Evolutionary conservation across 495 filamentous ascomycete species (phyloP).

Genomic region (Astrocystis sublimbata): DNA sequence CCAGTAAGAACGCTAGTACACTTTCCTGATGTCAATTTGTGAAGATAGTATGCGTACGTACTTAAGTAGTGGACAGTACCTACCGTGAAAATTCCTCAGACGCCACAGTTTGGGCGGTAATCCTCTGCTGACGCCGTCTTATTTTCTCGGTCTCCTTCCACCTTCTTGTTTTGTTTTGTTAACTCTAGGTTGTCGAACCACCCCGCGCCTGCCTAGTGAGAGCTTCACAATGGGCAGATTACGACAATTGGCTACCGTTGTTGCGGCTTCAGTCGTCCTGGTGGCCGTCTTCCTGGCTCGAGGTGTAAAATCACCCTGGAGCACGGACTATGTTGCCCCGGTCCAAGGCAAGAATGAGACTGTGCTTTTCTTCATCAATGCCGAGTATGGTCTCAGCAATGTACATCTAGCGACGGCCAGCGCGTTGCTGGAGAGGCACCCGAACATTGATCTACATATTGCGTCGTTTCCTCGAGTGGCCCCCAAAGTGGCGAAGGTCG

Average conservation of each 20-base stretch:
- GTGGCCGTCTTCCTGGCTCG: slow-evolving; percentile 1
- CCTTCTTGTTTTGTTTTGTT: neutral
- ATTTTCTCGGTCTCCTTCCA: neutral
- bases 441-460: slow-evolving; percentile 26
- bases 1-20: slow-evolving; percentile 6
- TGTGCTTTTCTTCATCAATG: slow-evolving; percentile 28
- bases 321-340: neutral
- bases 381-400: slow-evolving; percentile 27
- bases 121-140: neutral
- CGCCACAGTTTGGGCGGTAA: neutral
- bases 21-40: neutral
- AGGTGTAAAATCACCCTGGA: neutral
- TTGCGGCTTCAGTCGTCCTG: slow-evolving; percentile 12
- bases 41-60: too few species aligned
- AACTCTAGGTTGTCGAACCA: neutral
- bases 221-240: slow-evolving; percentile 5
- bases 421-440: slow-evolving; percentile 25
- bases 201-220: neutral
- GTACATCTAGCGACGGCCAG: slow-evolving; percentile 28
- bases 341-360: slow-evolving; percentile 22
- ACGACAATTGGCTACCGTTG: neutral
- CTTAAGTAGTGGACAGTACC: neutral
- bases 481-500: slow-evolving; percentile 19
- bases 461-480: slow-evolving; percentile 24
- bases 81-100: neutral